phyloP scores from a whole-genome alignment of 1,284 basidiomycete genomes.

The Fomitopsis pinicola region DNA sequence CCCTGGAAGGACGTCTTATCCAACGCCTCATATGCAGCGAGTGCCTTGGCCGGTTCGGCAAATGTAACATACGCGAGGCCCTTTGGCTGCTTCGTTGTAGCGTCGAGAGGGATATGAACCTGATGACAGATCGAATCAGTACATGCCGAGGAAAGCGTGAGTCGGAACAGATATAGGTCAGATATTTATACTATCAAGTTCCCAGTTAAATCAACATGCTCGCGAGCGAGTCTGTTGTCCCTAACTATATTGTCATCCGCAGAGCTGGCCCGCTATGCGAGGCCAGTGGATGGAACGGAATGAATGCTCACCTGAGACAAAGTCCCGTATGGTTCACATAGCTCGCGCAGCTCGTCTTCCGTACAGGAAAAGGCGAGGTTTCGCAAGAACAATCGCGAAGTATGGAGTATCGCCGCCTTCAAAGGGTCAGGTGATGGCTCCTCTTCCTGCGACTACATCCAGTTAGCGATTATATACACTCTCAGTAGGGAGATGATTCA shows the following conservation, averaged over 20 bases:
- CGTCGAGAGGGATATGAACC: conserved; percentile 83
- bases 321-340: conserved; percentile 71
- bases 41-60: conserved; percentile 57
- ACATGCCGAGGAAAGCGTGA: background rate
- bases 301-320: conserved; percentile 61
- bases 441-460: conserved; percentile 2
- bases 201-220: conserved; percentile 58
- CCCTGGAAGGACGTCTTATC: conserved; percentile 93
- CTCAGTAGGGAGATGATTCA: too few species aligned
- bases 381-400: conserved; percentile 84
- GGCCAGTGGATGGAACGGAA: background rate
- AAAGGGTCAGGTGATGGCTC: conserved; percentile 34
- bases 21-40: conserved; percentile 73
- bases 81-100: conserved; percentile 65
- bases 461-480: background rate
- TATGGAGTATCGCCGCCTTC: conserved; percentile 68
- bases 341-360: conserved; percentile 64
- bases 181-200: conserved; percentile 52
- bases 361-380: conserved; percentile 88
- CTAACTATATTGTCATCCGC: conserved; percentile 40
- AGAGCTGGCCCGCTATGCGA: too few species aligned
- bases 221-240: conserved; percentile 41
- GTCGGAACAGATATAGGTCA: conserved; percentile 17
- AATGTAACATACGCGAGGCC: conserved; percentile 88
- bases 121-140: conserved; percentile 27